Evolutionary conservation across 305 asterid species (phyloP).

Genomic region (Plantago rigida): DNA sequence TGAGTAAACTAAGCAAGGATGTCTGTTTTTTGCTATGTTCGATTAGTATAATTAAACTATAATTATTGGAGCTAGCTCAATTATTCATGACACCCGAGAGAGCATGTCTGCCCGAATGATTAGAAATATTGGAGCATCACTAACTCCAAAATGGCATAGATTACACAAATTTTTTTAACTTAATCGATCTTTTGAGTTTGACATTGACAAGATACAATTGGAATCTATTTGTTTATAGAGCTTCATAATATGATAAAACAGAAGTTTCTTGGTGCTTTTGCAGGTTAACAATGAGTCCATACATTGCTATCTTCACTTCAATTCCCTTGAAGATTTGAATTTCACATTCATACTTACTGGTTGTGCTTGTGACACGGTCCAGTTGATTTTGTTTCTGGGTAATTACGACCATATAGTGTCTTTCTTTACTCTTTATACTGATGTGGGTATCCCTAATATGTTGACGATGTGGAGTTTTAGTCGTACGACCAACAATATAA

Average conservation of each 20-base stretch:
- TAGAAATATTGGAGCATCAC: slow-evolving; percentile 34
- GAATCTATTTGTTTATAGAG: slow-evolving; percentile 28
- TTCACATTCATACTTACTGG: too few relatives aligned
- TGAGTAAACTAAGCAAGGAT: slow-evolving; percentile 29
- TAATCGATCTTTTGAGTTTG: slow-evolving; percentile 27
- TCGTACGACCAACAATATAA: too few relatives aligned
- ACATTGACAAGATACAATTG: slow-evolving; percentile 34
- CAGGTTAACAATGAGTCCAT: slow-evolving; percentile 3
- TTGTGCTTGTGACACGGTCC: too few relatives aligned
- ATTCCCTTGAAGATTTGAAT: not conserved
- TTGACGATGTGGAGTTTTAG: too few relatives aligned
- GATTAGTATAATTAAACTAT: slow-evolving; percentile 24
- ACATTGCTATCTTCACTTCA: too few relatives aligned
- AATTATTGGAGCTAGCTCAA: slow-evolving; percentile 34
- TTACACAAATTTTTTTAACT: slow-evolving; percentile 24
- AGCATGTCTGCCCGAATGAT: slow-evolving; percentile 65
- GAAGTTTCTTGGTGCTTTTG: slow-evolving; percentile 42
- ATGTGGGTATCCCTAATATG: too few relatives aligned
- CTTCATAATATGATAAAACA: slow-evolving; percentile 55
- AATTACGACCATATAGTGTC: too few relatives aligned
- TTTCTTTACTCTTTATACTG: too few relatives aligned
- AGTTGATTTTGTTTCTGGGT: too few relatives aligned
- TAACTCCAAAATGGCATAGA: slow-evolving; percentile 35
- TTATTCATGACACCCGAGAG: slow-evolving; percentile 38
- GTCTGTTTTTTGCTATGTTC: slow-evolving; percentile 26